phyloP scores from a whole-genome alignment of 2,329 filamentous ascomycete genomes.

The Sarocladium oryzae region DNA sequence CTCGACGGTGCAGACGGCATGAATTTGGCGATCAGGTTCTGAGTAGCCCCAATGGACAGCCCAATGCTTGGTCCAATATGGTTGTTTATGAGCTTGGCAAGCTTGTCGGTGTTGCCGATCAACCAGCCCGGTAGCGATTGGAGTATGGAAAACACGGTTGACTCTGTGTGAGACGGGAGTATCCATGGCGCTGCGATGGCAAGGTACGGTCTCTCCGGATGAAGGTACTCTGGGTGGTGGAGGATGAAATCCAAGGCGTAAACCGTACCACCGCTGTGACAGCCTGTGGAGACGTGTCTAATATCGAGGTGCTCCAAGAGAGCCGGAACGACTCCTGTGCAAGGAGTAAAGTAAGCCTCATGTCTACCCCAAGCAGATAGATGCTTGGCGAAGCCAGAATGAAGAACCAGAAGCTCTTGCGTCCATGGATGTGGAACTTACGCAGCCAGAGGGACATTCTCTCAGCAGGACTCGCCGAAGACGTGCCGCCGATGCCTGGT shows the following conservation, averaged over 20 bases:
- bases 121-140: slow-evolving; percentile 14
- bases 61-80: background rate
- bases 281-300: slow-evolving; percentile 20
- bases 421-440: slow-evolving; percentile 4
- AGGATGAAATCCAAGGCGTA: slow-evolving; percentile 25
- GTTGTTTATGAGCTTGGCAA: background rate
- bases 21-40: slow-evolving; percentile 7
- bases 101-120: background rate
- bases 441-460: slow-evolving; percentile 23
- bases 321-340: slow-evolving; percentile 20
- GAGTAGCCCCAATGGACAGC: background rate
- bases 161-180: slow-evolving; percentile 19
- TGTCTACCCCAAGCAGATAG: too few species aligned
- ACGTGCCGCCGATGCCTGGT: slow-evolving; percentile 30
- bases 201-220: slow-evolving; percentile 19
- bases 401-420: background rate
- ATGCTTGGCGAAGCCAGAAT: background rate
- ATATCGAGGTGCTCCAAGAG: slow-evolving; percentile 27
- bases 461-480: slow-evolving; percentile 16
- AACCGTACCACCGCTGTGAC: slow-evolving; percentile 25
- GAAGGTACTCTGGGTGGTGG: slow-evolving; percentile 21
- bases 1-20: background rate
- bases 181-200: slow-evolving; percentile 26
- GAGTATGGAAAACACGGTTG: slow-evolving; percentile 15
- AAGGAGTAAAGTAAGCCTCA: background rate